These are phyloP conservation scores for Craterostigma plantagineum DNA, from an alignment of 257 asterid genomes.

Conservation along the genomic window DNA sequence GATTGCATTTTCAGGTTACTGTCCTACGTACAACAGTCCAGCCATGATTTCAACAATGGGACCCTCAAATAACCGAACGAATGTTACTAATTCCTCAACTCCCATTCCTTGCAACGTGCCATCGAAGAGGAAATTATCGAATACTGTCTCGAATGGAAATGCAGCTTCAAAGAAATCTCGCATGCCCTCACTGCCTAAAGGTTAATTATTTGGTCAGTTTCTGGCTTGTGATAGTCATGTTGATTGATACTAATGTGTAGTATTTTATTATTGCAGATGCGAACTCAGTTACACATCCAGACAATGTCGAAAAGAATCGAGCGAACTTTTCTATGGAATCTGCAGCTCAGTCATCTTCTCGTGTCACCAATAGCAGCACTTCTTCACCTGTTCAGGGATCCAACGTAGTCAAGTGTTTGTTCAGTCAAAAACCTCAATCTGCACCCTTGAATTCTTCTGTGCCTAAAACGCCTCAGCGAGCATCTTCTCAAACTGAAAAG, in stretches of 20 bases:
- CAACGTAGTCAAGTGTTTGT: constrained; percentile 60
- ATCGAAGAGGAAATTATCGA: constrained; percentile 40
- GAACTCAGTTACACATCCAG: constrained; percentile 14
- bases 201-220: constrained; percentile 12
- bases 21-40: constrained; percentile 24
- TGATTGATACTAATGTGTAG: neutral
- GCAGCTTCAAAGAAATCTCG: constrained; percentile 38
- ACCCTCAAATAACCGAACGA: constrained; percentile 13
- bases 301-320: constrained; percentile 14
- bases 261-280: constrained; percentile 17
- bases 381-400: constrained; percentile 41
- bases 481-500: constrained; percentile 50
- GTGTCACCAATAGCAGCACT: constrained; percentile 11
- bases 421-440: constrained; percentile 42
- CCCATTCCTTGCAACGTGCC: constrained; percentile 18
- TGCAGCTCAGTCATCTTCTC: constrained; percentile 16
- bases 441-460: constrained; percentile 40
- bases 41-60: constrained; percentile 25
- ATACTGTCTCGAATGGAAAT: constrained; percentile 16
- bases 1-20: constrained; percentile 25
- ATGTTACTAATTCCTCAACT: constrained; percentile 20
- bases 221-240: too few species aligned
- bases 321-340: constrained; percentile 10
- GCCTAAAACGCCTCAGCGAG: constrained; percentile 70
- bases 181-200: constrained; percentile 25